A percentile compares a stretch with the other conserved stretches of the same genome.
Evolutionary conservation across 129 eudicot species (phyloP).

Genomic region (Ambrosia artemisiifolia): DNA sequence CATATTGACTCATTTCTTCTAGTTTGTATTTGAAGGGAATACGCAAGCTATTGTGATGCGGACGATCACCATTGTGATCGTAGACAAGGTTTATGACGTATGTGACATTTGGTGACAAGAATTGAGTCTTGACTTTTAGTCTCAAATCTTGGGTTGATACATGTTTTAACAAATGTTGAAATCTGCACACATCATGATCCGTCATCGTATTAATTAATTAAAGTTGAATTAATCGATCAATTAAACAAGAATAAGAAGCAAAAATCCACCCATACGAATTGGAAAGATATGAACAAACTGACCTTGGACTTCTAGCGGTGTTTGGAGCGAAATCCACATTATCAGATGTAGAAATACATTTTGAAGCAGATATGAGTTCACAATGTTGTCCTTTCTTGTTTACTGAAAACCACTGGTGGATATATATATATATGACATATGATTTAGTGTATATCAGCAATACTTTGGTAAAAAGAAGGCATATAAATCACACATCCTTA

Average conservation of each 20-base stretch:
- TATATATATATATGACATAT: background rate
- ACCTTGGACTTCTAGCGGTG: too few relatives aligned
- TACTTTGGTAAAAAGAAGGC: background rate
- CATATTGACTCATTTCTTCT: background rate
- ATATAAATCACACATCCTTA: too few relatives aligned
- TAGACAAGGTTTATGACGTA: conserved; percentile 21
- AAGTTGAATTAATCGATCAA: background rate
- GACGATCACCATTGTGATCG: background rate
- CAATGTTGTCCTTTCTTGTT: too few relatives aligned
- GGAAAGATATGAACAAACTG: too few relatives aligned
- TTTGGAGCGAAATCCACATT: too few relatives aligned
- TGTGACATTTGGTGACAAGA: conserved; percentile 11
- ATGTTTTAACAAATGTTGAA: background rate
- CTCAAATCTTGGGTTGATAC: background rate
- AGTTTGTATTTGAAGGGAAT: conserved; percentile 6
- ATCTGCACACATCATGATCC: conserved; percentile 11
- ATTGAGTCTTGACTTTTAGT: background rate
- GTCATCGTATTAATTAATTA: background rate
- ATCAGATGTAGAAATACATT: too few relatives aligned
- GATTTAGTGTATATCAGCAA: background rate
- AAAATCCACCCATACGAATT: background rate
- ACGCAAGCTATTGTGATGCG: background rate
- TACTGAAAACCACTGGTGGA: conserved; percentile 8
- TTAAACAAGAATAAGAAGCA: background rate
- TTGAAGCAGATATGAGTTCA: too few relatives aligned